Evolutionary conservation across 2,329 filamentous ascomycete species (phyloP).

Genomic region (Calonectria naviculata): DNA sequence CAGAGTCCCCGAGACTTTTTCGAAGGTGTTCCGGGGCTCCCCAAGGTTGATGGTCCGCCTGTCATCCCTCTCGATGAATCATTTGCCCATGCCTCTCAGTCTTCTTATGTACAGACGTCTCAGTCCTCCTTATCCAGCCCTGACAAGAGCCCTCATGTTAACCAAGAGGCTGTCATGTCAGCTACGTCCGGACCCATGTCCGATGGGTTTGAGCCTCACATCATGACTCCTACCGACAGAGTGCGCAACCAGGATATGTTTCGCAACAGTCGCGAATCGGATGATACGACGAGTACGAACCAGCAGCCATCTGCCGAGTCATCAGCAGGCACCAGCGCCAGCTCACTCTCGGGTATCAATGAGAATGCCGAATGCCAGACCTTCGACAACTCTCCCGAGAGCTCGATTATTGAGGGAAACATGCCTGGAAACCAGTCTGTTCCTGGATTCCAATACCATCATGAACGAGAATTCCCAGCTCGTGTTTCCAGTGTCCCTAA

Average conservation of each 20-base stretch:
- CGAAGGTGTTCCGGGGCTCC: slow-evolving; percentile 8
- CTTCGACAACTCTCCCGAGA: slow-evolving; percentile 59
- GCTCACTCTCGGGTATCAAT: slow-evolving; percentile 63
- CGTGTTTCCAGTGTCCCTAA: slow-evolving; percentile 55
- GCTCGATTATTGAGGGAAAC: slow-evolving; percentile 61
- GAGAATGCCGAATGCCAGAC: slow-evolving; percentile 59
- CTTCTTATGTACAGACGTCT: slow-evolving; percentile 17
- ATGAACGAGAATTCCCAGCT: slow-evolving; percentile 60
- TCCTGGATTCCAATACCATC: slow-evolving; percentile 72
- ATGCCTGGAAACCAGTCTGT: slow-evolving; percentile 56
- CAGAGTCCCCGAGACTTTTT: slow-evolving; percentile 25
- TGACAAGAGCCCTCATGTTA: slow-evolving; percentile 24
- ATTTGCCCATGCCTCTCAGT: neutral
- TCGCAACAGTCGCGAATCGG: slow-evolving; percentile 65
- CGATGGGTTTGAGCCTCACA: slow-evolving; percentile 46
- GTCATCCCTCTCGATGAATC: slow-evolving; percentile 14
- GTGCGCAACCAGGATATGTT: slow-evolving; percentile 50
- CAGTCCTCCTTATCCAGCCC: slow-evolving; percentile 14
- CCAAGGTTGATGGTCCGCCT: slow-evolving; percentile 10
- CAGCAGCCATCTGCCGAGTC: slow-evolving; percentile 63
- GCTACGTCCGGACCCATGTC: slow-evolving; percentile 25
- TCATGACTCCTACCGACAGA: slow-evolving; percentile 45
- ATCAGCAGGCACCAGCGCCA: slow-evolving; percentile 66
- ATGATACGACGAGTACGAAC: slow-evolving; percentile 60
- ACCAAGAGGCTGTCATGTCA: slow-evolving; percentile 28